Percentiles rank a stretch among this genome's conserved stretches.
These are phyloP conservation scores for Rhizopus delemar DNA, from an alignment of 371 early-diverging fungal genomes.

Conservation along the genomic window DNA sequence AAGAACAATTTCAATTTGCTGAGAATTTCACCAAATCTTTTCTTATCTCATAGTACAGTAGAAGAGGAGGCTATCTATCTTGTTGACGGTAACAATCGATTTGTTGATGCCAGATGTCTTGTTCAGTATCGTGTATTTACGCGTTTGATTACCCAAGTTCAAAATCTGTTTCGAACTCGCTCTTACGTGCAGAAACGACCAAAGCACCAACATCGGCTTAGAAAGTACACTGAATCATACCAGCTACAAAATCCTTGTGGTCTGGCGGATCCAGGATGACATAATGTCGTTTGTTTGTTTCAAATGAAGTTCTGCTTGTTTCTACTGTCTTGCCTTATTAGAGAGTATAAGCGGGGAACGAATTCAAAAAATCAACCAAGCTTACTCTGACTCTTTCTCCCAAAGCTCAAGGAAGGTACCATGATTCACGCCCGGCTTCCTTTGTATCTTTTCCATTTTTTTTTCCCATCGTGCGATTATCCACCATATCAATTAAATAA, in stretches of 20 bases:
- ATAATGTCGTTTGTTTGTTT: constrained; percentile 91
- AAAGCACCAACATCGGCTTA: constrained; percentile 97
- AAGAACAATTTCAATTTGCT: constrained; percentile 87
- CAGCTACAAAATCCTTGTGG: constrained; percentile 98
- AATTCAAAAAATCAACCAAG: background rate
- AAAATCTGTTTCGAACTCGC: constrained; percentile 99
- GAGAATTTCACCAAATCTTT: constrained; percentile 86
- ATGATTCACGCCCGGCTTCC: constrained; percentile 94
- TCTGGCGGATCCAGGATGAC: constrained; percentile 99
- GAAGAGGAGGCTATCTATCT: constrained; percentile 91
- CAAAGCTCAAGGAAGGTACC: constrained; percentile 98
- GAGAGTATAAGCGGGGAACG: background rate
- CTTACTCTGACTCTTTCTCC: constrained; percentile 94
- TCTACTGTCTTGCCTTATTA: constrained; percentile 93
- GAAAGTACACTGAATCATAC: constrained; percentile 98
- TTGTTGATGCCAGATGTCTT: constrained; percentile 95
- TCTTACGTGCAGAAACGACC: constrained; percentile 97
- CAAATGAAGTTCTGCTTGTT: constrained; percentile 96
- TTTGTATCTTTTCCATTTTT: constrained; percentile 97
- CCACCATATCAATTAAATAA: constrained; percentile 95
- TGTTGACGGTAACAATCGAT: constrained; percentile 92
- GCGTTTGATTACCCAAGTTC: constrained; percentile 99
- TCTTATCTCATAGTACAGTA: constrained; percentile 94
- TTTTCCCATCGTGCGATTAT: constrained; percentile 95
- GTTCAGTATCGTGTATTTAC: constrained; percentile 97